Evolutionary conservation across 805 yeast genomes (phyloP).

Genomic region (Yarrowia hollandica): DNA sequence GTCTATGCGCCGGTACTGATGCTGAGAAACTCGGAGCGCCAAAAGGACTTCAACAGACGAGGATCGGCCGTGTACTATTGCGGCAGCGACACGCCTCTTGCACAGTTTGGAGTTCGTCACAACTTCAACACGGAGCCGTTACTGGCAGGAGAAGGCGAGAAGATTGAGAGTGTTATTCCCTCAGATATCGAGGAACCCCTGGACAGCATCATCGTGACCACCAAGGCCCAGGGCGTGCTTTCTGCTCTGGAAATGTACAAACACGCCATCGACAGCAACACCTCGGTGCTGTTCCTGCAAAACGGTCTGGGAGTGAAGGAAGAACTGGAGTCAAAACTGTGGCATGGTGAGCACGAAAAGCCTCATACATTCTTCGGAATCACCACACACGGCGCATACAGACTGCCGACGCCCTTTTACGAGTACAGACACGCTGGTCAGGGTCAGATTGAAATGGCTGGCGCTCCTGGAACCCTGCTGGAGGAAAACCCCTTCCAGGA

Average conservation of each 20-base stretch:
- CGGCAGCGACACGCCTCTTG: constrained; percentile 30
- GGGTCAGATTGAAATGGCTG: constrained; percentile 62
- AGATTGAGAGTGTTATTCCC: constrained; percentile 33
- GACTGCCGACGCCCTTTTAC: constrained; percentile 45
- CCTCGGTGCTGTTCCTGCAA: constrained; percentile 70
- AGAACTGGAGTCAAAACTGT: constrained; percentile 48
- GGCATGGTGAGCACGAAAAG: constrained; percentile 48
- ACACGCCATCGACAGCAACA: constrained; percentile 48
- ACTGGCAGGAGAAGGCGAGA: constrained; percentile 29
- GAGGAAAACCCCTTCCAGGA: constrained; percentile 1
- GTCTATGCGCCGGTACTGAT: constrained; percentile 47
- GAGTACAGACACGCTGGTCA: constrained; percentile 66
- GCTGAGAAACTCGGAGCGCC: constrained; percentile 46
- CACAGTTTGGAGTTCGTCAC: constrained; percentile 28
- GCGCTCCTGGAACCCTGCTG: constrained; percentile 46
- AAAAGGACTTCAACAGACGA: constrained; percentile 45
- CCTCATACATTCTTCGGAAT: constrained; percentile 75
- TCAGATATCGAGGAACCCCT: constrained; percentile 41
- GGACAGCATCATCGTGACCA: constrained; percentile 65
- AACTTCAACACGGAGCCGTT: constrained; percentile 31
- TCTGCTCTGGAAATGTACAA: constrained; percentile 60
- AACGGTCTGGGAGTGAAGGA: constrained; percentile 80
- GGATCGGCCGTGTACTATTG: constrained; percentile 45
- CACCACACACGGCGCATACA: constrained; percentile 79
- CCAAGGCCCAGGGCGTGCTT: constrained; percentile 75